Evolutionary conservation across 1,284 basidiomycete genomes (phyloP), one percentile per base, ranked within the genome.

Genomic region (Megacollybia platyphylla): DNA sequence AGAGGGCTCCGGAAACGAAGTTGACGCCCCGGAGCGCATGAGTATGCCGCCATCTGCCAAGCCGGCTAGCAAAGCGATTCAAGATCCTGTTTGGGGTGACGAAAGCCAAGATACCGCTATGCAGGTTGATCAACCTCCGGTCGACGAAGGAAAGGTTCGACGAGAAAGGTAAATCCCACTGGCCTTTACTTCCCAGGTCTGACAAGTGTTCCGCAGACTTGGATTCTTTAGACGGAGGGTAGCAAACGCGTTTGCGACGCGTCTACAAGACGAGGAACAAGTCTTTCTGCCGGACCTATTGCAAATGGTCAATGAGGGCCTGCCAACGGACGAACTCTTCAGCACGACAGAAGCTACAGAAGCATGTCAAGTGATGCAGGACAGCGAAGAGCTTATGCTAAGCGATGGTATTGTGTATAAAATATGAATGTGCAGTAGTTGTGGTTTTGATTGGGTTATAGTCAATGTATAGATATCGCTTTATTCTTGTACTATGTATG

Each of bases 331-430:
- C 31, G 69, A 72, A 15, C 63, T 91, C 38, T 97, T 91, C 57
- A 81, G 84, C 7, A 81, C 78, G 1, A 70, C 70, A 17, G 93
- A 97, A 60, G 93, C 87, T 5, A 78, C 72, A 15, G 68, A 70
- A 45, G 82, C 84, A 36, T 82, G 86, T 45, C 68, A 78, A 49
- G 62, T 67, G 38, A 97, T 97, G 93, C 71, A 78, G 41, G 79
- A 86, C 35, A 71, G 71, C 18, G 87, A 92, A 53, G 83, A 93
- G 60, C 66, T 97, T 51, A 91, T 97, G 88, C 73, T 90, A 52
- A 80, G 79, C 46, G 87, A 86, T 35, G 85, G 44, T 27, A 35
- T 47, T 28, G 48, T 49, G 27, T 47, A 49, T 35, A 47, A 41
- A 34, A 42, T 49, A 15, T 49, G 30, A 41, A 3, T 3, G n/a